phyloP scores from a whole-genome alignment of 1,284 basidiomycete species.

The Ustilago sp. region DNA sequence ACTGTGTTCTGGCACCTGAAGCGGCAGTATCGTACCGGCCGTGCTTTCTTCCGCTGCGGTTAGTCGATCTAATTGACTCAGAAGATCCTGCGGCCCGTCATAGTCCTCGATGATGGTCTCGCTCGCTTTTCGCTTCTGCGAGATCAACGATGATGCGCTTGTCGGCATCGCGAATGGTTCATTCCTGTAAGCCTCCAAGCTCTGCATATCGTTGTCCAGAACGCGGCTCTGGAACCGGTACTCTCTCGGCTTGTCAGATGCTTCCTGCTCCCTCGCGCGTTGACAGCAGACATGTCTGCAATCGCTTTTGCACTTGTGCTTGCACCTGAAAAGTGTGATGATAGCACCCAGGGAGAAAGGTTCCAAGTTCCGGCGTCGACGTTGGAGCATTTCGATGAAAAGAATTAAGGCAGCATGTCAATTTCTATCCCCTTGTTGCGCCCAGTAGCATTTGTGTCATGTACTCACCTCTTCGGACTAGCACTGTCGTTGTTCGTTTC shows the following conservation, averaged over 20 bases:
- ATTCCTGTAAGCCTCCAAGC: neutral
- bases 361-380: no score
- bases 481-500: neutral
- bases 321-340: constrained; percentile 24
- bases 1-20: constrained; percentile 1
- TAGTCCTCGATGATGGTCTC: constrained; percentile 10
- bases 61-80: constrained; percentile 31
- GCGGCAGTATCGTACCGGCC: neutral
- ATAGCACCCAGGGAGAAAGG: neutral
- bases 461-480: constrained; percentile 45
- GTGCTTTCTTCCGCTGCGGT: constrained; percentile 13
- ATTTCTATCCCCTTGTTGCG: neutral
- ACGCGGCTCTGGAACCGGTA: constrained; percentile 20
- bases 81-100: constrained; percentile 25
- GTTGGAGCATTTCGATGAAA: neutral
- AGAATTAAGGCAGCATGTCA: neutral
- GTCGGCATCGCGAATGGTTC: constrained; percentile 7
- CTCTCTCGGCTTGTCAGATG: constrained; percentile 6
- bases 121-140: constrained; percentile 25
- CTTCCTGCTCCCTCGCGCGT: constrained; percentile 23
- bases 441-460: neutral
- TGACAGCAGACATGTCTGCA: constrained; percentile 68
- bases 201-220: constrained; percentile 4
- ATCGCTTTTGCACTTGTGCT: constrained; percentile 55
- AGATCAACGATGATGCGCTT: neutral